Evolutionary conservation across 139 green algal genomes (phyloP).

Genomic region (Nannochloris sp.): DNA sequence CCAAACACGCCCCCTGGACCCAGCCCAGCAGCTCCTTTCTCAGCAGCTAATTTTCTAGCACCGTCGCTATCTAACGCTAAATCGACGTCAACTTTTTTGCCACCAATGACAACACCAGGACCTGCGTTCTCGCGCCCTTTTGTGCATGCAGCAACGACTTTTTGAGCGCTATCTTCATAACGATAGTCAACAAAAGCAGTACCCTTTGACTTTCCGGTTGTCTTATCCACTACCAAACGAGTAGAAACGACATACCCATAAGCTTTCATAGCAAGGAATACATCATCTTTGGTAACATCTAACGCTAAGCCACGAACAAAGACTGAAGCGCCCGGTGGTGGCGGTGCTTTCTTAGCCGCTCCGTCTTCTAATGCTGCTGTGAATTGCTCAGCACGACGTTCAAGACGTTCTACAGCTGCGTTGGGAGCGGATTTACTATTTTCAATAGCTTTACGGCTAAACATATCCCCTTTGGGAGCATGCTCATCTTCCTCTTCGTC

Average conservation of each 20-base stretch:
- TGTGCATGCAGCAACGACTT: conserved; percentile 49
- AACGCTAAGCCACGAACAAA: conserved; percentile 70
- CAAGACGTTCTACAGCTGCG: not conserved
- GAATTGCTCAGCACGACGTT: not conserved
- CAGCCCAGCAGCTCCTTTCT: not conserved
- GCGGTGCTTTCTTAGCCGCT: not conserved
- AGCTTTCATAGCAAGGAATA: conserved; percentile 41
- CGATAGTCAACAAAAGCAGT: conserved; percentile 86
- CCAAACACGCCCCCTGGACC: no score
- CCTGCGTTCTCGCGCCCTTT: conserved; percentile 39
- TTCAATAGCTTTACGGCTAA: conserved; percentile 11
- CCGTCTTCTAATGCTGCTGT: not conserved
- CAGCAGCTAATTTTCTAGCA: conserved; percentile 41
- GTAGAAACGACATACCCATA: conserved; percentile 55
- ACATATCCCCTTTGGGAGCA: conserved; percentile 1
- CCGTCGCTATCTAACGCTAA: conserved; percentile 64
- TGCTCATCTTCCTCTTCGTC: no score
- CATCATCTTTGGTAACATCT: conserved; percentile 42
- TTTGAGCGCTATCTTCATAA: conserved; percentile 27
- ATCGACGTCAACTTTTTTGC: conserved; percentile 56
- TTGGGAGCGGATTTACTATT: not conserved
- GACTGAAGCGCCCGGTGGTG: conserved; percentile 39
- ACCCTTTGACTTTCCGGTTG: conserved; percentile 67
- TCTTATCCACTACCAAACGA: conserved; percentile 75
- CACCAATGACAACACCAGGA: conserved; percentile 53